Evolutionary conservation across 192 early-diverging fungal genomes (phyloP).

Genomic region (Borealophlyctis nickersoniae): DNA sequence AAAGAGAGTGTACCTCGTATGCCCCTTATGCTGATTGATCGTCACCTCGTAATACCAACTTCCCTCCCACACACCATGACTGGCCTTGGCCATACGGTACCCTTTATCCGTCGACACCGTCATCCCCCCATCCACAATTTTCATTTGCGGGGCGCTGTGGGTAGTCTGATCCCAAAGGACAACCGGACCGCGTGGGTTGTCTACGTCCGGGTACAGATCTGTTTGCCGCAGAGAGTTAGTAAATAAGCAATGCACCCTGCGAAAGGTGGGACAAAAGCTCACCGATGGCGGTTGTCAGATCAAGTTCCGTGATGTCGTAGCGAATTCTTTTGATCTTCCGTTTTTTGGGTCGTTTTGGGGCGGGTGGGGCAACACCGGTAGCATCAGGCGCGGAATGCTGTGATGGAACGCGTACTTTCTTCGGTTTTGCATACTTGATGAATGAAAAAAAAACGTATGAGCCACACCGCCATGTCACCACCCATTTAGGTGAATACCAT

Average conservation of each 20-base stretch:
- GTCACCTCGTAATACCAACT: slow-evolving; percentile 74
- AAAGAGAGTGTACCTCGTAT: slow-evolving; percentile 33
- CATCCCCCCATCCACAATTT: slow-evolving; percentile 52
- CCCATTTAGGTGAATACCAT: background rate
- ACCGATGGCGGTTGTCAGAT: slow-evolving; percentile 42
- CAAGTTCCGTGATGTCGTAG: slow-evolving; percentile 28
- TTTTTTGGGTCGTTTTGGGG: slow-evolving; percentile 6
- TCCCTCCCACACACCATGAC: slow-evolving; percentile 69
- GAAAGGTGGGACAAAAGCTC: background rate
- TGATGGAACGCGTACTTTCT: background rate
- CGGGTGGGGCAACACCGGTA: background rate
- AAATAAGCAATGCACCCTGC: background rate
- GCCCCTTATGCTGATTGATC: slow-evolving; percentile 52
- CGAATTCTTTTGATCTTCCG: background rate
- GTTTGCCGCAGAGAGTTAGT: slow-evolving; percentile 13
- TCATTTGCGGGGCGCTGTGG: slow-evolving; percentile 66
- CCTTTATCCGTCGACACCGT: slow-evolving; percentile 68
- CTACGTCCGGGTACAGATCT: slow-evolving; percentile 70
- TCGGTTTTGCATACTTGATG: background rate
- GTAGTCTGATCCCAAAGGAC: slow-evolving; percentile 57
- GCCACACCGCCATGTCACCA: background rate
- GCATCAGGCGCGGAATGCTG: background rate
- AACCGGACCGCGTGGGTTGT: slow-evolving; percentile 55
- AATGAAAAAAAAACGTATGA: no score
- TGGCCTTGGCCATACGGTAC: slow-evolving; percentile 73